Percentiles rank a stretch among this genome's conserved stretches.
phyloP scores from a whole-genome alignment of 257 asterid species.

The Penstemon newberryi region DNA sequence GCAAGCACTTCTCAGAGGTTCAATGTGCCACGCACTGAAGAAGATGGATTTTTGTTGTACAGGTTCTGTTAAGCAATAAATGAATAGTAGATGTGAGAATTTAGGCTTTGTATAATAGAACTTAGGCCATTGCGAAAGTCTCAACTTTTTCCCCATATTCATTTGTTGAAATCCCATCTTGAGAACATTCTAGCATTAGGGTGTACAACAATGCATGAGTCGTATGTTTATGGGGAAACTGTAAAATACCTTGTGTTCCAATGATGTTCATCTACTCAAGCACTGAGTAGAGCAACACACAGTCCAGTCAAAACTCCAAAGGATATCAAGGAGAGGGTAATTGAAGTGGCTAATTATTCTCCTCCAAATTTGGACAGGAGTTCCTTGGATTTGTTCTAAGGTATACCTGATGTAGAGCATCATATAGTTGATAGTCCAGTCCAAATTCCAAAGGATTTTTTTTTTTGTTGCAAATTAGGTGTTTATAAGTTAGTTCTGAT shows the following conservation, averaged over 20 bases:
- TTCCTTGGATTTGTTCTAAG: conserved; percentile 64
- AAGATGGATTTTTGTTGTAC: conserved; percentile 35
- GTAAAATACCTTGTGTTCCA: conserved; percentile 63
- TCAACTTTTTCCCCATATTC: conserved; percentile 92
- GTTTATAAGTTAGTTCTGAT: too few relatives aligned
- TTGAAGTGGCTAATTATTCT: conserved; percentile 91
- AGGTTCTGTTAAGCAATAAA: conserved; percentile 42
- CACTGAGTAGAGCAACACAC: conserved; percentile 71
- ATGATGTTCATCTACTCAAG: conserved; percentile 81
- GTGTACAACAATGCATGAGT: background rate
- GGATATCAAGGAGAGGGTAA: conserved; percentile 85
- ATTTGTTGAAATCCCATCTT: conserved; percentile 69
- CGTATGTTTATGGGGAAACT: background rate
- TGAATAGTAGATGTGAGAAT: conserved; percentile 24
- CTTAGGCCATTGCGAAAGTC: conserved; percentile 92
- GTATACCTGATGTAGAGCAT: too few relatives aligned
- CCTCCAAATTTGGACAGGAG: conserved; percentile 93
- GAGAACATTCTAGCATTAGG: conserved; percentile 16
- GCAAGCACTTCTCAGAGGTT: conserved; percentile 8
- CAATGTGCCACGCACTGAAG: conserved; percentile 23
- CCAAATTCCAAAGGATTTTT: too few relatives aligned
- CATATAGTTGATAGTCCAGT: too few relatives aligned
- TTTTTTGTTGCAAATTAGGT: too few relatives aligned
- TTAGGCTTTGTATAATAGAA: conserved; percentile 27
- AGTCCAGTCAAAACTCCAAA: conserved; percentile 42